Evolutionary conservation across 768 basidiomycete species (phyloP), one percentile per base, ranked within the genome.

Genomic region (Russula sp.): DNA sequence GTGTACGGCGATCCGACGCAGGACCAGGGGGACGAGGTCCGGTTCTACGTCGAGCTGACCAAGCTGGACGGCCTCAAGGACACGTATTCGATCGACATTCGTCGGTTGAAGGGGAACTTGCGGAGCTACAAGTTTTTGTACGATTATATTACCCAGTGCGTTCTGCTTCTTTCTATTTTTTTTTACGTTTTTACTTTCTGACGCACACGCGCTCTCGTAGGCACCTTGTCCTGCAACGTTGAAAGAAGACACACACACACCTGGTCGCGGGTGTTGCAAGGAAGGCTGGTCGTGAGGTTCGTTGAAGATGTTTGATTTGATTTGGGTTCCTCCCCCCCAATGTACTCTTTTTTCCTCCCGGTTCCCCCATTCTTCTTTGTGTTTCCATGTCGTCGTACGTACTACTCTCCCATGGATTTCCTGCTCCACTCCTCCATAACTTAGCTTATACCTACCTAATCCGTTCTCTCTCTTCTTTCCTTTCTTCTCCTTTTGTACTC

Each of bases 31-130:
- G 96, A 96, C 69, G 97, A 98, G 84, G 93, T 99, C 68, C 85
- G 91, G 68, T 98, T 98, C 79, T 91, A 86, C 13, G 89, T 98
- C 65, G 97, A 99, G 77, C 76, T 99, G 66, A 98, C 96, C 52
- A 79, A 90, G 69, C 79, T 99, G 70, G 89, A 92, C 74, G 84
- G 93, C 66, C 80, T 98, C 70, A 91, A 87, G 68, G 91, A 92
- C 71, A 91, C 94, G 50, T 95, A 88, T 74, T 89, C 88, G 75
- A 79, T 98, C 69, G 95, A 98, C 75, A 88, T 98, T 72, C 84
- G 95, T 70, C 77, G 97, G 67, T 73, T 98, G 71, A 94, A 96
- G 74, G 97, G 97, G 34, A 91, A 91, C 72, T 77, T 96, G 72
- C 84, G 91, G 76, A 92, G 91, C 74, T 98, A 93, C 77, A 92